Conservation (phyloP, 768 basidiomycete genomes). For the Russula brevipes region DNA sequence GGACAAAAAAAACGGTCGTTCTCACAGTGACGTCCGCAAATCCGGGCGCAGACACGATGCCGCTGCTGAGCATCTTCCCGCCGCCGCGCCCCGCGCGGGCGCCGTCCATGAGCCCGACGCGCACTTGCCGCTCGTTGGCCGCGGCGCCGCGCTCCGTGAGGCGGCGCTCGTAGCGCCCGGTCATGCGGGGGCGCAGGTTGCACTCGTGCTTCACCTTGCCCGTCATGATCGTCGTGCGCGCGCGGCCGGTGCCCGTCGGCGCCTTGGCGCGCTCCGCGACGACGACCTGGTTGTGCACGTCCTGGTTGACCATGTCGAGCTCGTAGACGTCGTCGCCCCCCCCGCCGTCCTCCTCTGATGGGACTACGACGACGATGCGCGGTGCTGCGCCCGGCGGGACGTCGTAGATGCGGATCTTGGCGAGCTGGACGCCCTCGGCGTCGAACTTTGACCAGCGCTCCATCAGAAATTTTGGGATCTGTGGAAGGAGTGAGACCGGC, state of each 20-base stretch:
- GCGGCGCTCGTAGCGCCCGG: slow-evolving; percentile 61
- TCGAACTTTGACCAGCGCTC: slow-evolving; percentile 78
- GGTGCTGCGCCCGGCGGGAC: slow-evolving; percentile 38
- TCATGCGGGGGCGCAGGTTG: slow-evolving; percentile 63
- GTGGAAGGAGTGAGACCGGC: slow-evolving; percentile 28
- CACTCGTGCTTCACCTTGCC: slow-evolving; percentile 81
- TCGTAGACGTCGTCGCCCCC: slow-evolving; percentile 62
- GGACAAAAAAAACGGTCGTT: slow-evolving; percentile 7
- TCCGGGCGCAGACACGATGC: slow-evolving; percentile 54
- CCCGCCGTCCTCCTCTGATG: slow-evolving; percentile 51
- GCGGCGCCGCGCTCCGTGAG: slow-evolving; percentile 62
- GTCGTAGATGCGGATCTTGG: slow-evolving; percentile 77
- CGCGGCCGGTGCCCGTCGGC: slow-evolving; percentile 45
- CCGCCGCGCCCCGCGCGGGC: slow-evolving; percentile 65
- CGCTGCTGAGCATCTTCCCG: slow-evolving; percentile 75
- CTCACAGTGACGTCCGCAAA: slow-evolving; percentile 67
- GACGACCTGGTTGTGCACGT: slow-evolving; percentile 80
- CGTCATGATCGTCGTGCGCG: slow-evolving; percentile 72
- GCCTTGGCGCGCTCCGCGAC: slow-evolving; percentile 78
- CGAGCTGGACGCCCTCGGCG: slow-evolving; percentile 73
- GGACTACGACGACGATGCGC: slow-evolving; percentile 62
- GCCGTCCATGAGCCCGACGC: slow-evolving; percentile 72
- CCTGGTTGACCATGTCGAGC: slow-evolving; percentile 80
- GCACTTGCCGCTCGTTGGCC: slow-evolving; percentile 61
- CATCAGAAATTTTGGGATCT: slow-evolving; percentile 86